phyloP scores from a whole-genome alignment of 441 rosid species.

The Mallotus japonicus region DNA sequence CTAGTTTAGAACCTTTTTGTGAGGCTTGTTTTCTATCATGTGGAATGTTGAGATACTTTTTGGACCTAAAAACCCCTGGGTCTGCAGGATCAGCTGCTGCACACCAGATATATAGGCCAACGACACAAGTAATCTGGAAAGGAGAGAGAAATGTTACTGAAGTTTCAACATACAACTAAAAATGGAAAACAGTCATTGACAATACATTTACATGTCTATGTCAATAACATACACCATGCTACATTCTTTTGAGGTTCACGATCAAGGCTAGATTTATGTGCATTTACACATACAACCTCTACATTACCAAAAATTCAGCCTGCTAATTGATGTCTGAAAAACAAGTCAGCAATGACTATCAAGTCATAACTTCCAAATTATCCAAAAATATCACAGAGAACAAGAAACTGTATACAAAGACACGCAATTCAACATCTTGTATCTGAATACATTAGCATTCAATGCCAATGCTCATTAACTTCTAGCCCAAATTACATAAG shows the following conservation, averaged over 20 bases:
- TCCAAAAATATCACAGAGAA: slow-evolving; percentile 5
- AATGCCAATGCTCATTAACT: not conserved
- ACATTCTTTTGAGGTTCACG: not conserved
- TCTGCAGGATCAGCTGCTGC: slow-evolving; percentile 97
- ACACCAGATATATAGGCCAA: slow-evolving; percentile 95
- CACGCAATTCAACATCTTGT: not conserved
- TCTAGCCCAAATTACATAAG: not conserved
- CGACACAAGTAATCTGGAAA: slow-evolving; percentile 72
- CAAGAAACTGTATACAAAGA: not conserved
- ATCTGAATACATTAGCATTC: not conserved
- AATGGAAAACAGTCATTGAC: not conserved
- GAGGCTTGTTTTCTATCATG: slow-evolving; percentile 46
- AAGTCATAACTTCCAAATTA: not conserved
- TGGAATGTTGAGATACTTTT: slow-evolving; percentile 69
- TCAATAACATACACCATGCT: not conserved
- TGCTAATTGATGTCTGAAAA: not conserved
- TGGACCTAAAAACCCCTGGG: slow-evolving; percentile 82
- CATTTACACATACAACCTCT: not conserved
- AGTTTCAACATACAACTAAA: not conserved
- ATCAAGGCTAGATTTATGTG: not conserved
- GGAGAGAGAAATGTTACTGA: slow-evolving; percentile 27
- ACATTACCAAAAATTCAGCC: not conserved
- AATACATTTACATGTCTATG: not conserved
- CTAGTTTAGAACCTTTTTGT: slow-evolving; percentile 51
- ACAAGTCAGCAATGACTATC: not conserved